Evolutionary conservation across 495 filamentous ascomycete species (phyloP).

Genomic region (Hyaloscypha hepaticicola): DNA sequence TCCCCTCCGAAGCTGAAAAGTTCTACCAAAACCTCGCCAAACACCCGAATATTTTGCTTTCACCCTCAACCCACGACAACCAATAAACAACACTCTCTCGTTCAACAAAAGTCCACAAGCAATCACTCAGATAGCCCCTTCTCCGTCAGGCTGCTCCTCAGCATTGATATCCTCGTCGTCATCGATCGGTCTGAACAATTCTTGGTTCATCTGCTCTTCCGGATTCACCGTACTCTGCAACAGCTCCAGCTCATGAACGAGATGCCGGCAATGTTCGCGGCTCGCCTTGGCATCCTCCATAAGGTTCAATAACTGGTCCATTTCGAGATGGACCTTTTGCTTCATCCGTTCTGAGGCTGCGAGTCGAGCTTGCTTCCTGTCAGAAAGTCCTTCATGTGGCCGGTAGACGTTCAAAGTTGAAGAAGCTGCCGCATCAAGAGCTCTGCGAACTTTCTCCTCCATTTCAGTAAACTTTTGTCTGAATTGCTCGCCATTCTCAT

Average conservation of each 20-base stretch:
- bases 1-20: too few relatives aligned
- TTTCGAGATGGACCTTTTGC: not conserved
- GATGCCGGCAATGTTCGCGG: conserved; percentile 15
- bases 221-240: conserved; percentile 19
- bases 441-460: conserved; percentile 17
- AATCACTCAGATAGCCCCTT: too few relatives aligned
- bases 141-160: not conserved
- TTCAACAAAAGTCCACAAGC: too few relatives aligned
- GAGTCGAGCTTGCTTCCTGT: not conserved
- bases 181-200: conserved; percentile 2
- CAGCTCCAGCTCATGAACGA: conserved; percentile 17
- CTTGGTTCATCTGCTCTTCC: conserved; percentile 9
- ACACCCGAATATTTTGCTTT: too few relatives aligned
- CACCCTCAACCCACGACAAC: too few relatives aligned
- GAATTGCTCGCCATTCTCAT: not conserved
- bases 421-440: conserved; percentile 7
- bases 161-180: not conserved
- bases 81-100: too few relatives aligned
- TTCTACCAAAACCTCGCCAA: too few relatives aligned
- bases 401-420: conserved; percentile 23
- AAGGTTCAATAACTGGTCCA: not conserved
- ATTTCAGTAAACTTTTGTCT: conserved; percentile 29
- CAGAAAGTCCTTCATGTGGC: not conserved
- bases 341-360: not conserved
- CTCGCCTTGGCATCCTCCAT: not conserved